phyloP scores from a whole-genome alignment of 2,329 filamentous ascomycete species.

The Torrubiella hemipterigena region DNA sequence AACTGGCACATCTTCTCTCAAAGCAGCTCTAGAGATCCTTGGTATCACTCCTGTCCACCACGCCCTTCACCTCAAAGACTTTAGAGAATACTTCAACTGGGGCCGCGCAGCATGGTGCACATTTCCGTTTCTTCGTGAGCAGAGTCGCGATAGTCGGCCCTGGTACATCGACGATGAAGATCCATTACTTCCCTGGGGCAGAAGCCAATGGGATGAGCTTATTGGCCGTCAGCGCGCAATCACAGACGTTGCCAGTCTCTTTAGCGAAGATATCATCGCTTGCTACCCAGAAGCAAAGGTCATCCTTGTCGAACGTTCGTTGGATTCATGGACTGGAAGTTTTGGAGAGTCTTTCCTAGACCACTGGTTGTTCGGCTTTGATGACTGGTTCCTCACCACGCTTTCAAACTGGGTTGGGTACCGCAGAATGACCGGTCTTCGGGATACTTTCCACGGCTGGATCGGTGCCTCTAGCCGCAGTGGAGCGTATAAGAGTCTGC shows the following conservation, averaged over 20 bases:
- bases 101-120: neutral
- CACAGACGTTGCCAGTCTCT: constrained; percentile 17
- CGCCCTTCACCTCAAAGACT: neutral
- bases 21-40: neutral
- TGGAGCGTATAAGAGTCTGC: neutral
- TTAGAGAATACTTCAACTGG: neutral
- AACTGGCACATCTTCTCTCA: neutral
- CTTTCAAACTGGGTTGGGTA: neutral
- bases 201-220: neutral
- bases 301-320: constrained; percentile 17
- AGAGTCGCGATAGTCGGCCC: neutral
- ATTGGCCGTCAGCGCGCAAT: constrained; percentile 13
- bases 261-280: constrained; percentile 15
- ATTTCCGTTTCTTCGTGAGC: neutral
- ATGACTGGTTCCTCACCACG: neutral
- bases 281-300: constrained; percentile 21
- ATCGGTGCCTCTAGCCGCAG: neutral
- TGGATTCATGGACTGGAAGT: constrained; percentile 18
- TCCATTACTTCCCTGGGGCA: neutral
- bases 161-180: neutral
- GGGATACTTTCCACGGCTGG: neutral
- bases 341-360: constrained; percentile 12
- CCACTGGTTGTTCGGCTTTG: neutral
- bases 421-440: neutral
- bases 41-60: neutral